Base-by-base conservation (phyloP, 202 grass and related monocot genomes). In the Bolboschoenoplectus hybrid region DNA sequence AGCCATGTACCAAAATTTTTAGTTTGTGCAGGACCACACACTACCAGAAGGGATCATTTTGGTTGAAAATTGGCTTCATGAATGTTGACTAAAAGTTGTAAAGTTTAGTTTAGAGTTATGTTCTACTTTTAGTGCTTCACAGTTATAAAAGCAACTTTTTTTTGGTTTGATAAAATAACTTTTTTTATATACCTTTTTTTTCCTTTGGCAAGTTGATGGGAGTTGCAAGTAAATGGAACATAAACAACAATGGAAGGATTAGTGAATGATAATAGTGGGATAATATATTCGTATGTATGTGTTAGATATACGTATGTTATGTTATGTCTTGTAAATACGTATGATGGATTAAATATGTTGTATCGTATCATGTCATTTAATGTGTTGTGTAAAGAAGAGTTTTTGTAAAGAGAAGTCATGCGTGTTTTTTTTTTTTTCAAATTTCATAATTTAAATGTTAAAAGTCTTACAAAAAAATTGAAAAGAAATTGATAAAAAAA, bases 61-160 rank as follows among this genome's bases (percentile, higher is more conserved):
- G 32, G 14, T 79, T 60, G 52, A 79, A 57, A 79, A 41, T 52
- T 26, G 32, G 75, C 14, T n/a, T 58, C 13, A 79, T 79, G 20
- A 17, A 7, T 58, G 13, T 58, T 79, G 34, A 57, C 74, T 58
- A 38, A 40, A 79, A 41, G 35, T 58, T 79, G 35, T 58, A 79
- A 79, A 79, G 52, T 57, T 58, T 1, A 79, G 9, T 49, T 34
- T 43, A 12, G 6, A 9, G 26, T 79, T 11, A 5, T 78, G n/a
- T 40, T 41, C 50, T 56, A 43, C 38, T 56, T 55, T 77, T 77
- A 38, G 34, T n/a, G 71, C 20, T 51, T 74, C 20, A 74, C 71
- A 51, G 9, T 52, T 74, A 26, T 74, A 74, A 52, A 74, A 19
- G 5, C 7, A 74, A 50, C 45, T 9, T 14, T 75, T 75, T 75